Conservation (phyloP, 257 asterid genomes). For the Solanum piurae region DNA sequence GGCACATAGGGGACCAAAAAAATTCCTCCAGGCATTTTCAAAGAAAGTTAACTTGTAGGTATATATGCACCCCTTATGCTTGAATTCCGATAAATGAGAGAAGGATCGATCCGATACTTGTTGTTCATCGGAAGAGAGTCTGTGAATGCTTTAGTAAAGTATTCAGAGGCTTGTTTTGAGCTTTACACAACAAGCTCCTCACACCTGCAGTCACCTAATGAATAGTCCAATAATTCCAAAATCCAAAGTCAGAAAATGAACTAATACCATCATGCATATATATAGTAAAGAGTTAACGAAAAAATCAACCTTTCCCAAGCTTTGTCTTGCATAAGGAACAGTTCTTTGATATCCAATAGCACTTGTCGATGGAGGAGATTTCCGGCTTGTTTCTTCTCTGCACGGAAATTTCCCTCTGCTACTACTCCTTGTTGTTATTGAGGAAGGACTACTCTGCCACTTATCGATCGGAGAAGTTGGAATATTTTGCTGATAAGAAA, state of each 20-base stretch:
- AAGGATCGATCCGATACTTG: not conserved
- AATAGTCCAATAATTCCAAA: not conserved
- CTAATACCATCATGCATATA: not conserved
- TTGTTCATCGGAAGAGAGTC: constrained; percentile 33
- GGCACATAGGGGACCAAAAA: not conserved
- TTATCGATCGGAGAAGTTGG: constrained; percentile 9
- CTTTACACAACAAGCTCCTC: constrained; percentile 32
- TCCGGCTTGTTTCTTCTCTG: constrained; percentile 47
- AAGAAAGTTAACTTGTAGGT: not conserved
- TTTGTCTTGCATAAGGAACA: constrained; percentile 57
- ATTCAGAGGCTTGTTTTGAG: constrained; percentile 39
- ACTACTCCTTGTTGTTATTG: constrained; percentile 17
- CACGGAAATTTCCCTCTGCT: constrained; percentile 19
- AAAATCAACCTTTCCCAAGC: constrained; percentile 55
- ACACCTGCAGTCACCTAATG: constrained; percentile 43
- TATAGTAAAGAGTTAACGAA: not conserved
- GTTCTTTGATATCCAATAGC: constrained; percentile 35
- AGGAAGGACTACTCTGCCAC: constrained; percentile 6
- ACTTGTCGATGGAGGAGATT: constrained; percentile 48
- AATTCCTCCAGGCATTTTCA: not conserved
- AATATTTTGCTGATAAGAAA: constrained; percentile 19
- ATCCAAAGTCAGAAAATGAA: not conserved
- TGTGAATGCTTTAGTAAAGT: constrained; percentile 44
- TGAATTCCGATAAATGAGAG: not conserved
- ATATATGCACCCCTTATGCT: not conserved